A percentile compares a stretch with the other conserved stretches of the same genome.
These are phyloP conservation scores for Candida qinlingensis DNA, from an alignment of 805 yeast genomes.

Conservation along the genomic window DNA sequence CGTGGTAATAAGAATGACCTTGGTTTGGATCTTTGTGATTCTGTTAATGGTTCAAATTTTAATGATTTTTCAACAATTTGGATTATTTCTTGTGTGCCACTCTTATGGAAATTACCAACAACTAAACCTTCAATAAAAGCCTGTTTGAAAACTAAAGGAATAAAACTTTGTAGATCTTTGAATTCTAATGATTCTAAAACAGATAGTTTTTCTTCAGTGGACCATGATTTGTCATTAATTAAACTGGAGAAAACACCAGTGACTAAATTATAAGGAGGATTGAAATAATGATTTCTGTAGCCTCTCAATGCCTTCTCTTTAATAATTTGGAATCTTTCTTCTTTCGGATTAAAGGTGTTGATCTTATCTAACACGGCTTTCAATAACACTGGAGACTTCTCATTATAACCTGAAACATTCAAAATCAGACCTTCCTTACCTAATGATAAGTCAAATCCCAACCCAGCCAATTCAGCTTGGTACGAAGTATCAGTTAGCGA, in stretches of 20 bases:
- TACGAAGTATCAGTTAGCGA: conserved; percentile 71
- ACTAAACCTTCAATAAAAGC: conserved; percentile 66
- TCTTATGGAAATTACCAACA: conserved; percentile 63
- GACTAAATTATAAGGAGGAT: conserved; percentile 76
- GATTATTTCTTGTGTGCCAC: conserved; percentile 48
- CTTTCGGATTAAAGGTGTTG: conserved; percentile 41
- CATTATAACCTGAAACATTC: conserved; percentile 74
- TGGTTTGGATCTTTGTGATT: conserved; percentile 38
- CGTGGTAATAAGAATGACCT: conserved; percentile 39
- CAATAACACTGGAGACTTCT: conserved; percentile 64
- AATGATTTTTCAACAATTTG: conserved; percentile 36
- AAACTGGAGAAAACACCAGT: conserved; percentile 56
- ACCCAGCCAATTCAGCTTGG: conserved; percentile 80
- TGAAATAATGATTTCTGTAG: conserved; percentile 61
- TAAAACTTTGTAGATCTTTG: conserved; percentile 46
- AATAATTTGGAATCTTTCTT: conserved; percentile 58
- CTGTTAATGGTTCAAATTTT: conserved; percentile 33
- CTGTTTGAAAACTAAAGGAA: conserved; percentile 50
- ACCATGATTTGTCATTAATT: conserved; percentile 69
- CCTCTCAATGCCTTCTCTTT: conserved; percentile 61
- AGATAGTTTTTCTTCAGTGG: conserved; percentile 52
- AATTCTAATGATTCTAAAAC: conserved; percentile 39
- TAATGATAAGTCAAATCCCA: conserved; percentile 49
- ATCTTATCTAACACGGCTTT: conserved; percentile 55
- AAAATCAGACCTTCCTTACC: conserved; percentile 69